phyloP scores from a whole-genome alignment of 225 moss, liverwort and hornwort species.

The Rhytidiadelphus loreus region DNA sequence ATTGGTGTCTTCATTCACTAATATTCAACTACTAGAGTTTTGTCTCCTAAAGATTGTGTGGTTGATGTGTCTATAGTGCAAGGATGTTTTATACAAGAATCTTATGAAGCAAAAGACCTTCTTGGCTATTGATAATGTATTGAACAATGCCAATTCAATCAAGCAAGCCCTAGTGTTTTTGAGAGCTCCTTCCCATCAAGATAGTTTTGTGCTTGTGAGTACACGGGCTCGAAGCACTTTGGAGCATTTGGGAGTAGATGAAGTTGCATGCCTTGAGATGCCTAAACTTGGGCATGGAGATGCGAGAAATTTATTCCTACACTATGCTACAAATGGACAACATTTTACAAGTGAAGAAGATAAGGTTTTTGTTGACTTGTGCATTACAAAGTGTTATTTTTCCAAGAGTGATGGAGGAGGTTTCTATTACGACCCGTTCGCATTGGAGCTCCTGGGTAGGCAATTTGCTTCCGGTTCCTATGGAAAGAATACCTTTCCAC shows the following conservation, averaged over 20 bases:
- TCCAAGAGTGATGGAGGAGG: neutral
- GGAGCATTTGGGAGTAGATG: neutral
- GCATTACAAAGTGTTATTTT: neutral
- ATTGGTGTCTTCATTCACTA: neutral
- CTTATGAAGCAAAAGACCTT: neutral
- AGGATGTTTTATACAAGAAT: neutral
- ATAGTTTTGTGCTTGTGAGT: neutral
- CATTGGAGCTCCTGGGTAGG: neutral
- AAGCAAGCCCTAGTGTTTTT: neutral
- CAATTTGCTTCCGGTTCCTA: too few species aligned
- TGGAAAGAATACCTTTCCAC: too few species aligned
- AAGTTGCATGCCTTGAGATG: neutral
- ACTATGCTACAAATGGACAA: neutral
- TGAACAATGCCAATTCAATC: neutral
- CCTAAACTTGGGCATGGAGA: neutral
- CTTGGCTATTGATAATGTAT: neutral
- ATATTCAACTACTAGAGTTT: accelerated
- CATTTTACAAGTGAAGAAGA: neutral
- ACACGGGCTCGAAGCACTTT: neutral
- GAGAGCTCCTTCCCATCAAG: neutral
- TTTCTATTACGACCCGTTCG: neutral
- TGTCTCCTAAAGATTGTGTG: neutral
- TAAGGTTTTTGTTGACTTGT: too few species aligned
- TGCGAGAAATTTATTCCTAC: neutral
- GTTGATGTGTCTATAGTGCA: neutral